phyloP scores from a whole-genome alignment of 495 filamentous ascomycete genomes.

The Podospora comata region DNA sequence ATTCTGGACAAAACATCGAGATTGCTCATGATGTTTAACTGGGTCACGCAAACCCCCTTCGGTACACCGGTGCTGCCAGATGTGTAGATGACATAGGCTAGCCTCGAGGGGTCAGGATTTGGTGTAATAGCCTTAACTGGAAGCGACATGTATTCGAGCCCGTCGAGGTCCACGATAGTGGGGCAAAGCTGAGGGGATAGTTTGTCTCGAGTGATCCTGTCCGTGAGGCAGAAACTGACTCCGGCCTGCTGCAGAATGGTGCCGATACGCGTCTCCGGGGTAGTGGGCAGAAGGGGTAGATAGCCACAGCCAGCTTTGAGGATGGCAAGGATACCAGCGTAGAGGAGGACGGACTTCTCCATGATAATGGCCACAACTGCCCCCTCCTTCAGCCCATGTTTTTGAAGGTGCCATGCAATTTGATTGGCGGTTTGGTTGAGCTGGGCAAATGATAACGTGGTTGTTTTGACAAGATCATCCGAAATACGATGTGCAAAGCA shows the following conservation, averaged over 20 bases:
- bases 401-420: conserved; percentile 57
- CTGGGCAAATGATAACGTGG: conserved; percentile 57
- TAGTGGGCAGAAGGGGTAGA: conserved; percentile 64
- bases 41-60: conserved; percentile 69
- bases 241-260: conserved; percentile 54
- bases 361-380: conserved; percentile 64
- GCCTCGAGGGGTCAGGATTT: conserved; percentile 30
- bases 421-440: conserved; percentile 61
- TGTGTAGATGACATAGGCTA: conserved; percentile 63
- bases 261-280: conserved; percentile 52
- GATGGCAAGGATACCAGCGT: conserved; percentile 66
- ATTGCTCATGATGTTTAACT: conserved; percentile 65
- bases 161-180: conserved; percentile 37
- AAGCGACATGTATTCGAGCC: conserved; percentile 23
- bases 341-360: conserved; percentile 65
- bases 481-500: conserved; percentile 53
- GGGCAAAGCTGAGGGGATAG: conserved; percentile 29
- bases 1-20: conserved; percentile 55
- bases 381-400: conserved; percentile 43
- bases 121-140: conserved; percentile 35
- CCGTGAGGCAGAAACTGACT: conserved; percentile 47
- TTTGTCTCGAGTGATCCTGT: conserved; percentile 20
- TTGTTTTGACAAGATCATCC: conserved; percentile 26
- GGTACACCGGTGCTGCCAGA: conserved; percentile 64
- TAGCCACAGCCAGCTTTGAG: conserved; percentile 72